Percentiles rank a stretch among this genome's conserved stretches.
Conservation (phyloP, 345 rosid species). For the Rhodamnia rubescens region DNA sequence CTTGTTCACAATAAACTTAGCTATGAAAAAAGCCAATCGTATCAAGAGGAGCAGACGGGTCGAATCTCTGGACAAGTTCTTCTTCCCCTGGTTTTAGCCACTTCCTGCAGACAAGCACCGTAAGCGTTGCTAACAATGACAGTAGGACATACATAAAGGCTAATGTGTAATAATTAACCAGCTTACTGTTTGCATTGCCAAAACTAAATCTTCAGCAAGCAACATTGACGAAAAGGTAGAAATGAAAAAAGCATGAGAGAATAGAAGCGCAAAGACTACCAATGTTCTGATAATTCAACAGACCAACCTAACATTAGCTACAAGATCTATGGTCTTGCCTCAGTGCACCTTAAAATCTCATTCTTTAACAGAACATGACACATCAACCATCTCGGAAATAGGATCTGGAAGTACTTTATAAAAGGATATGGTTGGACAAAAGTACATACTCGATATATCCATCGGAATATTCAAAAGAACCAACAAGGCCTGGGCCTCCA, state of each 20-base stretch:
- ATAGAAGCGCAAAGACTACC: background rate
- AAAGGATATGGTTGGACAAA: background rate
- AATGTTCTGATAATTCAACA: background rate
- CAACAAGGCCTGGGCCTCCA: constrained; percentile 93
- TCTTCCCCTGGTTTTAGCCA: constrained; percentile 96
- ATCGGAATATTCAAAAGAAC: constrained; percentile 53
- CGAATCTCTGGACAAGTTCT: constrained; percentile 82
- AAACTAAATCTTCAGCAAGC: background rate
- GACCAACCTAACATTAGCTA: background rate
- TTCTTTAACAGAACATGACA: background rate
- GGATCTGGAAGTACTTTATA: background rate
- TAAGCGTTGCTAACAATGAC: background rate
- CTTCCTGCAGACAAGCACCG: constrained; percentile 35
- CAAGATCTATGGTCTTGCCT: background rate
- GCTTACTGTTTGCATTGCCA: background rate
- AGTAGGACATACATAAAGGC: background rate
- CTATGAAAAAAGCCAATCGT: constrained; percentile 94
- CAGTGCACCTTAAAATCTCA: background rate
- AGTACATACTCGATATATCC: constrained; percentile 75
- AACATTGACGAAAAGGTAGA: background rate
- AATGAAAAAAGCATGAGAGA: background rate
- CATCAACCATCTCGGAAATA: background rate
- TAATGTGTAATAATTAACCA: background rate
- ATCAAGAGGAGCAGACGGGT: constrained; percentile 78
- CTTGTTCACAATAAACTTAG: constrained; percentile 56